Percentiles rank a stretch among this genome's conserved stretches.
Evolutionary conservation across 768 basidiomycete species (phyloP).

Genomic region (Heimioporus sp.): DNA sequence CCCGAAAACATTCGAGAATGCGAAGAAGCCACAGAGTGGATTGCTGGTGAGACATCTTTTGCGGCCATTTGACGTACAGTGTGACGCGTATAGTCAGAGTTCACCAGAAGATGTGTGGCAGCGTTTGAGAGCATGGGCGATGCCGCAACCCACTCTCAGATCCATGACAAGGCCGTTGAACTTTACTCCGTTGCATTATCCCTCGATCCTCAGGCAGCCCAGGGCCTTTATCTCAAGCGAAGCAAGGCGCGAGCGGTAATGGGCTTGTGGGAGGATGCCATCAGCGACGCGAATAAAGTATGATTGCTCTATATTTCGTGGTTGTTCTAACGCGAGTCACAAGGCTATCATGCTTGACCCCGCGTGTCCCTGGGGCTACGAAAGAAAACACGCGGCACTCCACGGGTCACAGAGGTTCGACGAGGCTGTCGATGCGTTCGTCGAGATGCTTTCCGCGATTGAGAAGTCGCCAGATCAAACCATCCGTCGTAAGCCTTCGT

Average conservation of each 20-base stretch:
- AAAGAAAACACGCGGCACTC: slow-evolving; percentile 7
- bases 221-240: slow-evolving; percentile 10
- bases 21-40: slow-evolving; percentile 1
- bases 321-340: neutral
- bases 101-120: slow-evolving; percentile 2
- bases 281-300: slow-evolving; percentile 14
- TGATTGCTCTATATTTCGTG: neutral
- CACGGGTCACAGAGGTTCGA: slow-evolving; percentile 4
- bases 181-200: slow-evolving; percentile 13
- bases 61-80: neutral
- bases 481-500: slow-evolving; percentile 1
- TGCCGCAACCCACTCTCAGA: slow-evolving; percentile 1
- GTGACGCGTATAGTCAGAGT: neutral
- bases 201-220: slow-evolving; percentile 3
- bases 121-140: slow-evolving; percentile 13
- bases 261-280: slow-evolving; percentile 13
- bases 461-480: slow-evolving; percentile 1
- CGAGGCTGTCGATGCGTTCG: slow-evolving; percentile 5
- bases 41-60: neutral
- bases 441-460: slow-evolving; percentile 2
- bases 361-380: slow-evolving; percentile 4
- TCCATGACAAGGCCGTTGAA: slow-evolving; percentile 12
- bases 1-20: neutral
- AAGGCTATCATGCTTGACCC: slow-evolving; percentile 7
- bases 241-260: slow-evolving; percentile 8